Base-by-base conservation (phyloP, 2,329 filamentous ascomycete species). In the Colletotrichum liriopes region DNA sequence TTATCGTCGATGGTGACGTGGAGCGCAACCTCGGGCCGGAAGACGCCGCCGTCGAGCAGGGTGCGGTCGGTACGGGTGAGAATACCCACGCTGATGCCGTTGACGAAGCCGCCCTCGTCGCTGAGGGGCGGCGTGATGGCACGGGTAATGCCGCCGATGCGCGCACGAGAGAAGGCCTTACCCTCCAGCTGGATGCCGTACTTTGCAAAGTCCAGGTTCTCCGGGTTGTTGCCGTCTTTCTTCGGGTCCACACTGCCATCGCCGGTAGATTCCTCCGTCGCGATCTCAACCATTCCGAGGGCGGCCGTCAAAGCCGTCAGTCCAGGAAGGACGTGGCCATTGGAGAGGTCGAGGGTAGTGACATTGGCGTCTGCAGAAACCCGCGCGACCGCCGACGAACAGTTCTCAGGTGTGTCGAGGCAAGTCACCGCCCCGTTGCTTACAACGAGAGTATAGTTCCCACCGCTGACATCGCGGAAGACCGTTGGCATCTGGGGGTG, bases 221-320 rank as follows among this genome's bases (percentile, higher is more conserved):
- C 77, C 0, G 80, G 75, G 56, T 82, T 61, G 67, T 51, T 67
- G 26, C 71, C 71, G 39, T 77, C 76, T 43, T 74, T 66, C 29
- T 74, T 72, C 18, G 81, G 75, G 23, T 79, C 78, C 12, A 81
- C 79, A 5, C 73, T 68, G 18, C 88, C 88, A 74, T 90, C 87
- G 3, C 83, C 80, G 0, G 88, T 88, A 29, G 77, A 78, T 1
- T 75, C 73, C 62, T 87, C 85, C 1, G 77, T 79, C 26, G 79
- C 76, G 51, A 90, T 89, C 75, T 90, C 88, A 14, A 80, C 77
- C 5, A 90, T 79, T 1, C 88, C 88, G 2, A 90, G 81, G 9
- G 78, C 76, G 6, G 81, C 80, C 5, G 86, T 84, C 43, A 89
- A 80, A 2, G 86, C 84, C n/a, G 84, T 88, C 41, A 90, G 76